phyloP scores from a whole-genome alignment of 2,329 filamentous ascomycete genomes.

The Metarhizium robertsii region DNA sequence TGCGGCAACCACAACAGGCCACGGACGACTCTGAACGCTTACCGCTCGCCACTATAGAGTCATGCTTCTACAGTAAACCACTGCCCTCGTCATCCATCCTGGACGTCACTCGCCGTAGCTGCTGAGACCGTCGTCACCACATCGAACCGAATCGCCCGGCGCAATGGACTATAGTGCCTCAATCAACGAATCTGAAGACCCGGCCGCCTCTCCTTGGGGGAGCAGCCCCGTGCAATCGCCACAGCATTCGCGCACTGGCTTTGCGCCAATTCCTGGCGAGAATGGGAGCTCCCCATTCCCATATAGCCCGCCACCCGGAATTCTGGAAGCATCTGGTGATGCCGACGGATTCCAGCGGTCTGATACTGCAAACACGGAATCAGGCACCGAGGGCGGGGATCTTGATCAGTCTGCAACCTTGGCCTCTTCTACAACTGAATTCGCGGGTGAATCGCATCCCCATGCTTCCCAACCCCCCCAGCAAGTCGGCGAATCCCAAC shows the following conservation, averaged over 20 bases:
- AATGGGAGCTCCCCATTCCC: constrained; percentile 32
- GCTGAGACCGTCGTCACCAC: background rate
- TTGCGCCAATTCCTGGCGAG: constrained; percentile 31
- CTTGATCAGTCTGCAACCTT: constrained; percentile 23
- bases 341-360: constrained; percentile 35
- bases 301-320: constrained; percentile 32
- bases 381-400: constrained; percentile 30
- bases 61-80: constrained; percentile 1
- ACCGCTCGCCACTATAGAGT: background rate
- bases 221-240: constrained; percentile 43
- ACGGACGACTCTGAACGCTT: background rate
- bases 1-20: background rate
- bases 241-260: constrained; percentile 33
- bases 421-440: constrained; percentile 6
- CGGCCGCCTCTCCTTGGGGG: constrained; percentile 46
- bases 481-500: constrained; percentile 6
- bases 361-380: constrained; percentile 35
- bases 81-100: background rate
- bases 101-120: background rate
- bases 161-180: constrained; percentile 51
- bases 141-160: background rate
- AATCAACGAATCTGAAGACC: constrained; percentile 45
- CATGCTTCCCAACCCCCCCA: constrained; percentile 10
- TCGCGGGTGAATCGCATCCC: constrained; percentile 10
- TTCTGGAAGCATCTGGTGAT: constrained; percentile 27